phyloP scores from a whole-genome alignment of 2,329 filamentous ascomycete genomes.

The Graphilbum fragrans region DNA sequence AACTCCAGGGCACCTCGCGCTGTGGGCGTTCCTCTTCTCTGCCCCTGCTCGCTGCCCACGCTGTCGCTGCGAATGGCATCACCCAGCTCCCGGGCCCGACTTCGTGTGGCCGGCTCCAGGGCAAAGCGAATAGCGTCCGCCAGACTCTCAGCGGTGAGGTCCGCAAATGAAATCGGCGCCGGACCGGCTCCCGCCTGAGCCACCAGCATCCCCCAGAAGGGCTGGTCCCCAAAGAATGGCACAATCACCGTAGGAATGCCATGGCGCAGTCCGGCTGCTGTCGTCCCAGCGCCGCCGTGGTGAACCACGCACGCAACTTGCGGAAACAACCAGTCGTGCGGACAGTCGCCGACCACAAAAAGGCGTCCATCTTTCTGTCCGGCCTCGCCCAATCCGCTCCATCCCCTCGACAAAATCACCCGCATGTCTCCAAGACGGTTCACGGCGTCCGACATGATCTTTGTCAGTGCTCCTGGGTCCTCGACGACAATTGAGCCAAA shows the following conservation, averaged over 20 bases:
- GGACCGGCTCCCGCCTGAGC: constrained; percentile 61
- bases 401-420: constrained; percentile 75
- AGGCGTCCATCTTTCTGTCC: constrained; percentile 24
- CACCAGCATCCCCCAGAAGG: constrained; percentile 73
- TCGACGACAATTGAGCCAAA: constrained; percentile 77
- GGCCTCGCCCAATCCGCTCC: constrained; percentile 65
- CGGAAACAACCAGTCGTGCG: constrained; percentile 82
- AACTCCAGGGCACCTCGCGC: constrained; percentile 52
- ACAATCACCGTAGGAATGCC: constrained; percentile 73
- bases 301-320: constrained; percentile 73
- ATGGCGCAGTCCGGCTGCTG: constrained; percentile 67
- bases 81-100: not conserved
- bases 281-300: constrained; percentile 83
- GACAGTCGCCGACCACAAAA: constrained; percentile 74
- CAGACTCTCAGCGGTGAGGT: constrained; percentile 53
- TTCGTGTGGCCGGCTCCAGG: not conserved
- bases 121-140: constrained; percentile 43
- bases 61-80: not conserved
- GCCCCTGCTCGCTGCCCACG: constrained; percentile 23
- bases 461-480: constrained; percentile 58
- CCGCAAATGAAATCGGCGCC: constrained; percentile 54
- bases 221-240: constrained; percentile 78
- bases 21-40: constrained; percentile 23
- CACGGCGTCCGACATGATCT: constrained; percentile 60
- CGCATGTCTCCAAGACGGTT: constrained; percentile 42